Conservation (phyloP, 768 basidiomycete genomes). For the Serendipita sp. region DNA sequence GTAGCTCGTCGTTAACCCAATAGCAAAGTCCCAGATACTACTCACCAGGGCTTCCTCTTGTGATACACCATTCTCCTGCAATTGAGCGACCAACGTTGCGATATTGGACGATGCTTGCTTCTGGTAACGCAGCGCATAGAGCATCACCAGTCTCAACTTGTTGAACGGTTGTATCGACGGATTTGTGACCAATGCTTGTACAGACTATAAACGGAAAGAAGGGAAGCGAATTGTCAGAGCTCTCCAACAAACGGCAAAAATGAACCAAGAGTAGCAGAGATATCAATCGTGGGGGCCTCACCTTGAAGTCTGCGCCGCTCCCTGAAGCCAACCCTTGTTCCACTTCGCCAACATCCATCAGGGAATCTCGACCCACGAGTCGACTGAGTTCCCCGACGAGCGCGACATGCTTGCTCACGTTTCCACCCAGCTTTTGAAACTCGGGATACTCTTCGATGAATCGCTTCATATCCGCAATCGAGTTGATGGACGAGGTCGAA, state of each 20-base stretch:
- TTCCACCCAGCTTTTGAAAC: constrained; percentile 88
- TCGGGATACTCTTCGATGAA: constrained; percentile 98
- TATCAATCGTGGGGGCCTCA: too few species aligned
- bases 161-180: constrained; percentile 53
- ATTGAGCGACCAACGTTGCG: constrained; percentile 30
- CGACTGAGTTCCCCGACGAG: constrained; percentile 91
- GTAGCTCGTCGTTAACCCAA: too few species aligned
- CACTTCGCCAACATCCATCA: constrained; percentile 83
- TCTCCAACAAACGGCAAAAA: neutral
- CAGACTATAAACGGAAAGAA: constrained; percentile 38
- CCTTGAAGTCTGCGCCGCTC: constrained; percentile 79
- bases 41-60: constrained; percentile 13
- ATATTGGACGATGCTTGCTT: constrained; percentile 75
- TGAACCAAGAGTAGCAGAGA: too few species aligned
- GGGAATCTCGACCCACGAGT: constrained; percentile 67
- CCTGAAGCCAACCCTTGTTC: constrained; percentile 93
- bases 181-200: constrained; percentile 64
- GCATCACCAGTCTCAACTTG: constrained; percentile 79
- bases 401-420: constrained; percentile 97
- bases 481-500: constrained; percentile 71
- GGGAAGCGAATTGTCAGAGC: neutral
- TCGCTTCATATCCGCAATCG: constrained; percentile 90
- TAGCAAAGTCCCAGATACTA: constrained; percentile 13
- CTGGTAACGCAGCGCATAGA: constrained; percentile 91
- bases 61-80: constrained; percentile 21